Percentiles rank a stretch among this genome's conserved stretches.
These are phyloP conservation scores for Aurinia saxatilis DNA, from an alignment of 345 rosid species.

Conservation along the genomic window DNA sequence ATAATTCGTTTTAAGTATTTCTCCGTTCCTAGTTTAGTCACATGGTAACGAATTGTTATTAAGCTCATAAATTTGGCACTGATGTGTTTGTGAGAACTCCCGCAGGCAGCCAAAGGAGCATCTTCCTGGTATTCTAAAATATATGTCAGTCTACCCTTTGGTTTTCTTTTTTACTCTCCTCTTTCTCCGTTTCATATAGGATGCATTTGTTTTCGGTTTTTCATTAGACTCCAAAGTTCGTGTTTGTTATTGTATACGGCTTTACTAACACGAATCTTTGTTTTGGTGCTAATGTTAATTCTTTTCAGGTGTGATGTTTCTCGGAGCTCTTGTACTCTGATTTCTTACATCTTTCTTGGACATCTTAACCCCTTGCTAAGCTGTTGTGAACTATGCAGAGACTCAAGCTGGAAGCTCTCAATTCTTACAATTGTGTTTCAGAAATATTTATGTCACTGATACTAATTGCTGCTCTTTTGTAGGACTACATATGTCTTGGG, in stretches of 20 bases:
- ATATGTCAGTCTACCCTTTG: no score
- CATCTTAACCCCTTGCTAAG: conserved; percentile 92
- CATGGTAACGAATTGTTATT: background rate
- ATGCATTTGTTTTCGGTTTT: no score
- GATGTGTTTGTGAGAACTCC: conserved; percentile 18
- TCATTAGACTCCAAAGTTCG: no score
- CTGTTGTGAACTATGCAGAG: conserved; percentile 99
- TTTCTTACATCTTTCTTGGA: conserved; percentile 94
- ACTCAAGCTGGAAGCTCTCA: conserved; percentile 40
- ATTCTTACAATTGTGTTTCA: background rate
- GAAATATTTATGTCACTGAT: conserved; percentile 30
- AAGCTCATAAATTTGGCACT: background rate
- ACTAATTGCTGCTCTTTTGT: conserved; percentile 35
- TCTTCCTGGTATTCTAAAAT: conserved; percentile 14
- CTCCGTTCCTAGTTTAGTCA: background rate
- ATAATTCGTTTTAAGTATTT: background rate
- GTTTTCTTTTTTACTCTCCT: no score
- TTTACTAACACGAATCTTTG: conserved; percentile 39
- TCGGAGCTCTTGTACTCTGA: conserved; percentile 88
- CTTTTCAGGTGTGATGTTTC: conserved; percentile 86
- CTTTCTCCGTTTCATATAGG: no score
- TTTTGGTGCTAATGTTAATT: conserved; percentile 40
- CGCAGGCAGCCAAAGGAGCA: conserved; percentile 16
- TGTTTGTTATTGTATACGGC: conserved; percentile 12
- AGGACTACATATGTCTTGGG: conserved; percentile 35